Base-by-base conservation (phyloP, 2,329 filamentous ascomycete genomes). In the Hypoxylon sp. region DNA sequence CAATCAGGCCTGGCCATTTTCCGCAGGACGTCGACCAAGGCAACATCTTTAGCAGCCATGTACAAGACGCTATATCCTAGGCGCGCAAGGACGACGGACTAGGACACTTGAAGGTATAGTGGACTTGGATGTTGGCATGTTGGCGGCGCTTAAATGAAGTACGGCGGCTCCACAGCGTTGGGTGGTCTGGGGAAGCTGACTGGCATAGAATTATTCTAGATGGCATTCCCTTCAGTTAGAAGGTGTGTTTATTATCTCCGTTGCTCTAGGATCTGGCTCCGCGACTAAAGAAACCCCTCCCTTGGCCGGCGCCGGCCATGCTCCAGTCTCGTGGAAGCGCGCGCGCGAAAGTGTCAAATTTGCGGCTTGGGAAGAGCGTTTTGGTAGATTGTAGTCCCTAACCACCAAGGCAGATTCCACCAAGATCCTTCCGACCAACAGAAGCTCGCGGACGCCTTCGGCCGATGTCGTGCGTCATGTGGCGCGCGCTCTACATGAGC, bases 391-490 rank as follows among this genome's bases (percentile, higher is more conserved):
- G 31, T 43, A 32, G 25, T 56, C 51, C 25, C 53, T 34, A 57
- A 58, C 41, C 48, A 54, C 51, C 49, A 38, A 57, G 51, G 43
- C 32, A 55, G 50, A 46, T 46, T 45, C 41, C 7, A 26, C 16
- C 27, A 25, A 51, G 51, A 21, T 34, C 16, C 17, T 54, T 35
- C 50, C 27, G 43, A 45, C 59, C 59, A 62, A 61, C 57, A 23
- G 37, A 44, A 57, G 51, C 32, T 25, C 26, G 27, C 15, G 46
- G 20, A 44, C 37, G 26, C 12, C 47, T 38, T 44, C 52, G 44
- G 46, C 47, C 53, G 49, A 52, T 59, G 56, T 44, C 44, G 32
- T 62, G 63, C 57, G 35, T 64, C 63, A 64, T 55, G 62, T 64
- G 55, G 63, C 61, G 61, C 63, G 63, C 63, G 63, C 61, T 60